A percentile compares a stretch with the other conserved stretches of the same genome.
Conservation (phyloP, 208 protist genomes). For the Leishmania lainsoni region DNA sequence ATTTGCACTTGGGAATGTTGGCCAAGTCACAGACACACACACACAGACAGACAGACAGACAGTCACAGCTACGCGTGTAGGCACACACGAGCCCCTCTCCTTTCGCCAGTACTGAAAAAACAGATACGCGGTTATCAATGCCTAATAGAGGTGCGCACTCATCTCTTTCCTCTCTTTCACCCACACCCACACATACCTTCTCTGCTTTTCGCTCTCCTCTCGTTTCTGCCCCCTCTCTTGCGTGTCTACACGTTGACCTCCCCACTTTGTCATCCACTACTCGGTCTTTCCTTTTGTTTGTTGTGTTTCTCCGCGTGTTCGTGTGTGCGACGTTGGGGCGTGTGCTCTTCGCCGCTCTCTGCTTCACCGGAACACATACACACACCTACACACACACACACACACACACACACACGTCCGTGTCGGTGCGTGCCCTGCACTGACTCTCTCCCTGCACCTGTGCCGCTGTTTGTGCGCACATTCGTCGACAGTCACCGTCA, state of each 20-base stretch:
- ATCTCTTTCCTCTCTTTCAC: not conserved
- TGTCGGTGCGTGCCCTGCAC: not conserved
- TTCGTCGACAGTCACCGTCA: constrained; percentile 15
- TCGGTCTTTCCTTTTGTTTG: not conserved
- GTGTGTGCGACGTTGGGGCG: not conserved
- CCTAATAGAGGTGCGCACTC: not conserved
- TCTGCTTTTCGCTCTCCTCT: not conserved
- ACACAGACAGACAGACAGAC: not conserved
- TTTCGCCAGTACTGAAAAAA: not conserved
- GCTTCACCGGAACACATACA: not conserved
- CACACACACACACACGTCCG: not conserved
- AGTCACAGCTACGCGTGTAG: not conserved
- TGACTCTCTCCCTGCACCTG: constrained; percentile 9
- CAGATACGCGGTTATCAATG: not conserved
- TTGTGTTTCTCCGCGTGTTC: not conserved
- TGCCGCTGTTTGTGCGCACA: not conserved
- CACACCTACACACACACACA: not conserved
- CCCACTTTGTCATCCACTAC: not conserved
- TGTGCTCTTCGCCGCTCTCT: not conserved
- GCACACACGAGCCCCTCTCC: not conserved
- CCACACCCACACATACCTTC: not conserved
- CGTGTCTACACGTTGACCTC: not conserved
- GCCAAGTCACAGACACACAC: not conserved
- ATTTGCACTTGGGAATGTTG: not conserved
- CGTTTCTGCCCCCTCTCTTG: not conserved